Base-by-base conservation (phyloP, 805 yeast species). In the Lachancea kluyveri region DNA sequence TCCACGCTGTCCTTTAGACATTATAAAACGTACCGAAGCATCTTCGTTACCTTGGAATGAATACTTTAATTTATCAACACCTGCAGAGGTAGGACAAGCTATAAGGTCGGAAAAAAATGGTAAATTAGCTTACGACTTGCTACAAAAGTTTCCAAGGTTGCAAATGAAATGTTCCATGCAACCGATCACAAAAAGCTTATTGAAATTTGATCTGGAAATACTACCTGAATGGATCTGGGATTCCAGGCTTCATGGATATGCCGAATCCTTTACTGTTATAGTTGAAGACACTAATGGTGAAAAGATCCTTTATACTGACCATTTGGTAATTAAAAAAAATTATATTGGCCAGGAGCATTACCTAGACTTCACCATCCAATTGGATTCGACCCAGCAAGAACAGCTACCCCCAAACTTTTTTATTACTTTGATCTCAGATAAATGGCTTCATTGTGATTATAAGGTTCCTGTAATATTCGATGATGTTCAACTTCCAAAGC, bases 241-340 rank as follows among this genome's bases (percentile, higher is more conserved):
- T 52, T 42, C 52, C 7, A 53, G 51, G 4, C 37, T 79, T 3
- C 95, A 87, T 48, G 82, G 82, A 0, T 57, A 52, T 17, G 61
- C 72, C 2, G 90, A 88, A 49, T 60, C 72, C 5, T 92, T 87
- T 46, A 54, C 77, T 18, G 39, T 92, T 3, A 32, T 85, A 3
- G 83, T 86, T 2, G 96, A 86, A 50, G 95, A 88, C 48, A 70
- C 82, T 29, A 80, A 84, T 50, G 94, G 95, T 4, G 90, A 84
- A 37, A 67, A 63, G 32, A 68, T 88, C 12, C 60, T 90, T n/a
- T 74, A 65, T 46, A 41, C 59, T 19, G 87, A 81, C 32, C 49
- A 61, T 3, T 59, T 88, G 24, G 42, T 69, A 1, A 67, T 88
- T 10, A 60, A 62, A 16, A 64, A 66, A 32, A 60, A 67, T 10